Percentiles rank a stretch among this genome's conserved stretches.
Conservation (phyloP, 441 rosid genomes). For the Pelargonium fulgidum region DNA sequence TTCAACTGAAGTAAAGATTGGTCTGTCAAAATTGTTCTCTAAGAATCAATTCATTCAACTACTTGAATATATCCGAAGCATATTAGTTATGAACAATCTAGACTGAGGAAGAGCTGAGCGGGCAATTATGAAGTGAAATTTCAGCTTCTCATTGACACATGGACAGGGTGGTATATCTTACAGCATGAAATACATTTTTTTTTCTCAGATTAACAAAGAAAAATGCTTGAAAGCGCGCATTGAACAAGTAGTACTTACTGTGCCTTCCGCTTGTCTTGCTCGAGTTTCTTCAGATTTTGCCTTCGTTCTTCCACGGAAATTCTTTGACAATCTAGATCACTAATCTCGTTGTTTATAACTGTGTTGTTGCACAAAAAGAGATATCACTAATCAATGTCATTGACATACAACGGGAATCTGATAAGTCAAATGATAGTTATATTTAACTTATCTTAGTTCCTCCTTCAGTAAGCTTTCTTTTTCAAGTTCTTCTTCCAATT, state of each 20-base stretch:
- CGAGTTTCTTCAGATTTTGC: conserved; percentile 33
- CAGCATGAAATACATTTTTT: not conserved
- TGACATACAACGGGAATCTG: not conserved
- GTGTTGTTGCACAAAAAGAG: conserved; percentile 32
- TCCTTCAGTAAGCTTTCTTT: conserved; percentile 37
- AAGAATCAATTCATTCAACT: not conserved
- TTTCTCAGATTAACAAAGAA: not conserved
- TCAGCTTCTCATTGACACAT: not conserved
- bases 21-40: too few species aligned
- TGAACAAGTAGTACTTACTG: conserved; percentile 34
- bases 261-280: conserved; percentile 38
- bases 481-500: conserved; percentile 40
- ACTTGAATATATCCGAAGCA: not conserved
- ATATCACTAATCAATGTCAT: conserved; percentile 19
- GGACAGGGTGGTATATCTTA: not conserved
- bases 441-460: conserved; percentile 53
- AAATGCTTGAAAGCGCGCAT: too few species aligned
- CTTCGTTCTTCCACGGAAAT: conserved; percentile 39
- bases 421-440: not conserved
- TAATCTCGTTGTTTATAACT: conserved; percentile 30
- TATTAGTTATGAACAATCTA: not conserved
- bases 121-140: not conserved
- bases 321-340: conserved; percentile 37
- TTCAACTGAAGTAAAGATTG: too few species aligned
- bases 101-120: not conserved